A percentile compares a stretch with the other conserved stretches of the same genome.
Evolutionary conservation across 768 basidiomycete genomes (phyloP).

Genomic region (Gloeopeniophorella convolvens): DNA sequence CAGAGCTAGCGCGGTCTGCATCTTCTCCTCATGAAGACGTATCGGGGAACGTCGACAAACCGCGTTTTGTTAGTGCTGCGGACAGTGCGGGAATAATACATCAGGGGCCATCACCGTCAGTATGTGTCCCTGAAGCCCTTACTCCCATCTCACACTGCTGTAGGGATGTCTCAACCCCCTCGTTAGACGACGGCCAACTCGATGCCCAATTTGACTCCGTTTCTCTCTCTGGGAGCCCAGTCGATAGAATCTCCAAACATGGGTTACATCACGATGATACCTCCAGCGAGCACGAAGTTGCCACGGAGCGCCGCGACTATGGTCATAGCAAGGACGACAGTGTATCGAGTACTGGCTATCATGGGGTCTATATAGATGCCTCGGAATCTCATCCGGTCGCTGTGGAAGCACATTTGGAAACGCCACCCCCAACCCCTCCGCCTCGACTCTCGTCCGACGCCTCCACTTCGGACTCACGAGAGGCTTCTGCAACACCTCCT

Average conservation of each 20-base stretch:
- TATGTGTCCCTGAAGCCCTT: not conserved
- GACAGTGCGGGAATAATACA: not conserved
- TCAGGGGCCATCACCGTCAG: not conserved
- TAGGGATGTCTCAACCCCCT: constrained; percentile 28
- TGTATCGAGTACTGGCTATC: not conserved
- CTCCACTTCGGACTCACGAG: constrained; percentile 16
- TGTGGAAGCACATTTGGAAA: not conserved
- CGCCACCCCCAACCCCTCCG: constrained; percentile 5
- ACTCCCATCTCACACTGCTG: not conserved
- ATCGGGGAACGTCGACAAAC: constrained; percentile 25
- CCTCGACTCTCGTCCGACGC: constrained; percentile 15
- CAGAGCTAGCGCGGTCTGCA: constrained; percentile 50
- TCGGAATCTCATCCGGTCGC: constrained; percentile 1
- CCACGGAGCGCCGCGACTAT: not conserved
- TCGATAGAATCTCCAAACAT: not conserved
- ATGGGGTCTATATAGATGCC: not conserved
- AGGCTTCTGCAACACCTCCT: not conserved
- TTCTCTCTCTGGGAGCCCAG: constrained; percentile 7
- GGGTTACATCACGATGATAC: not conserved
- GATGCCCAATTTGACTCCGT: constrained; percentile 10
- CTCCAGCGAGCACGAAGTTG: not conserved
- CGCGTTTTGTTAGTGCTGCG: constrained; percentile 49
- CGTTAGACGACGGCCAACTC: constrained; percentile 22
- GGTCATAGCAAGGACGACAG: not conserved
- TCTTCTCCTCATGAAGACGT: constrained; percentile 31